Percentiles rank a stretch among this genome's conserved stretches.
Evolutionary conservation across 176 grass and related monocot species (phyloP).

Genomic region (Eleusine coracana): DNA sequence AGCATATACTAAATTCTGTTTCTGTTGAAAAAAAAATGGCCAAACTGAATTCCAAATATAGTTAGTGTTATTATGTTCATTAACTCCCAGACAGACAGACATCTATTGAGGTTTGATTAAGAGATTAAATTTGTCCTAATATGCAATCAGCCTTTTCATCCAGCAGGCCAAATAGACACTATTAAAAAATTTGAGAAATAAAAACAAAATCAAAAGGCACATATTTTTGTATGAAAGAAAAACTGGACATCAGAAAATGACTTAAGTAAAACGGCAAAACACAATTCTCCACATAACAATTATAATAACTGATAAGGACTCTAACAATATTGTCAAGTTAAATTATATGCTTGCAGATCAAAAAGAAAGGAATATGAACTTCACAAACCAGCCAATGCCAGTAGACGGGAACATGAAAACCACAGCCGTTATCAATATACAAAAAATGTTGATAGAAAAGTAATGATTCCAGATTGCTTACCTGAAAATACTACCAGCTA

Average conservation of each 20-base stretch:
- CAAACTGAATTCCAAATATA: not conserved
- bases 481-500: conserved; percentile 15
- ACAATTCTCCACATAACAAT: not conserved
- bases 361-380: not conserved
- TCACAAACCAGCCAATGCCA: not conserved
- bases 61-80: not conserved
- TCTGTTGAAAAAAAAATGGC: not conserved
- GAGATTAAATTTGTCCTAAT: not conserved
- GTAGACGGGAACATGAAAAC: too few relatives aligned
- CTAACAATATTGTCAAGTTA: conserved; percentile 14
- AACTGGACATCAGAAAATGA: not conserved
- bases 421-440: too few relatives aligned
- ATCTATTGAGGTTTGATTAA: not conserved
- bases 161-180: not conserved
- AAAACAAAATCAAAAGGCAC: not conserved
- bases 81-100: not conserved
- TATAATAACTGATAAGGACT: not conserved
- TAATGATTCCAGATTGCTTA: conserved; percentile 7
- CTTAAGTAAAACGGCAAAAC: not conserved
- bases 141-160: not conserved
- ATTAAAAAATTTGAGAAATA: not conserved
- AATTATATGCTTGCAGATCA: not conserved
- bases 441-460: not conserved
- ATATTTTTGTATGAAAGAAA: not conserved
- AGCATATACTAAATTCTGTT: not conserved